phyloP scores from a whole-genome alignment of 2,329 filamentous ascomycete genomes.

The Zasmidium citrigriseum region DNA sequence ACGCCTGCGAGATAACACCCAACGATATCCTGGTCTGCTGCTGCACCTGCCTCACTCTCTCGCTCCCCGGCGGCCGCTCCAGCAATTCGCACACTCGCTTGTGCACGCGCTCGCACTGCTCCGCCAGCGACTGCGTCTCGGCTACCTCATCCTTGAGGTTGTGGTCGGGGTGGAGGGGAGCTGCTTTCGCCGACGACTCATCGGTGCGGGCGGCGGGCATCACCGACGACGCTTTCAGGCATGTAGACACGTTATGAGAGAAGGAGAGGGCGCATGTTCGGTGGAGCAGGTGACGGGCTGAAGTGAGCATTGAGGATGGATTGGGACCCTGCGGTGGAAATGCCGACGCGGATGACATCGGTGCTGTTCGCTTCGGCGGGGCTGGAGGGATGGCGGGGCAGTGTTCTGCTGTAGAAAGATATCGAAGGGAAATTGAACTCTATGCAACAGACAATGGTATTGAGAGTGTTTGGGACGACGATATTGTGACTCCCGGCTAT shows the following conservation, averaged over 20 bases:
- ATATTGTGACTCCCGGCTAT: not conserved
- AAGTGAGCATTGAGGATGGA: slow-evolving; percentile 7
- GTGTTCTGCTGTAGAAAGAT: no score
- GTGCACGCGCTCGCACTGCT: slow-evolving; percentile 55
- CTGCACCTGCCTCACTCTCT: slow-evolving; percentile 66
- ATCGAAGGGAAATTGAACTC: not conserved
- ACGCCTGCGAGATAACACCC: slow-evolving; percentile 71
- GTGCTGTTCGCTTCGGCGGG: slow-evolving; percentile 1
- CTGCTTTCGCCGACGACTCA: slow-evolving; percentile 8
- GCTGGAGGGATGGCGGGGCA: not conserved
- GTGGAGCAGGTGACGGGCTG: slow-evolving; percentile 1
- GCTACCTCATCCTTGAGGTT: slow-evolving; percentile 4
- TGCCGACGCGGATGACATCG: not conserved
- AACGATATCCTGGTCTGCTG: slow-evolving; percentile 72
- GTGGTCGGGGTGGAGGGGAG: not conserved
- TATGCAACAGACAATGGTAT: no score
- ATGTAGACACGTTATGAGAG: slow-evolving; percentile 6
- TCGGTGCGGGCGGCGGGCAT: slow-evolving; percentile 8
- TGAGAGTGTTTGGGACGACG: no score
- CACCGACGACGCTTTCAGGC: slow-evolving; percentile 3
- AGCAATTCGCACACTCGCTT: slow-evolving; percentile 67
- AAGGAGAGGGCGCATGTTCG: slow-evolving; percentile 1
- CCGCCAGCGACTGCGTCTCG: slow-evolving; percentile 32
- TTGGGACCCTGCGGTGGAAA: no score
- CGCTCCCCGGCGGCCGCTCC: slow-evolving; percentile 56